Evolutionary conservation across 345 rosid genomes (phyloP).

Genomic region (Pistacia integerrima): DNA sequence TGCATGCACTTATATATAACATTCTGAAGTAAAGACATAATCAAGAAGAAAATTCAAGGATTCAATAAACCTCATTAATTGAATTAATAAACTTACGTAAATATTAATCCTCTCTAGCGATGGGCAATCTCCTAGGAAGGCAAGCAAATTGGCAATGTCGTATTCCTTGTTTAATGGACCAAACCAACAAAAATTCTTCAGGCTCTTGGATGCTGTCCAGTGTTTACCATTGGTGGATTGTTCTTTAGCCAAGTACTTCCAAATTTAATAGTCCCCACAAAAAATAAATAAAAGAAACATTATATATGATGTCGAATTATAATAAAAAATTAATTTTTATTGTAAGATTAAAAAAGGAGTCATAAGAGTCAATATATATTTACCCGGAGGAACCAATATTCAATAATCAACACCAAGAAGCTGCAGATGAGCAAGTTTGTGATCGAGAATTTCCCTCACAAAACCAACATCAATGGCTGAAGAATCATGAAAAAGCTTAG

Average conservation of each 20-base stretch:
- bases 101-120: not conserved
- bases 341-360: not conserved
- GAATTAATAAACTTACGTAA: constrained; percentile 1
- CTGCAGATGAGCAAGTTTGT: not conserved
- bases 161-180: constrained; percentile 6
- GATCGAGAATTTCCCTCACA: not conserved
- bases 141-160: not conserved
- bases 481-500: not conserved
- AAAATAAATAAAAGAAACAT: no score
- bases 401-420: not conserved
- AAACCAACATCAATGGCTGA: not conserved
- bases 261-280: not conserved
- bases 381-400: constrained; percentile 8
- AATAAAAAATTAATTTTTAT: no score
- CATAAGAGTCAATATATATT: no score
- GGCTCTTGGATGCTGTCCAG: not conserved
- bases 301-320: no score
- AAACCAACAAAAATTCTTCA: constrained; percentile 1
- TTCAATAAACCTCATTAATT: not conserved
- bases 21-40: not conserved
- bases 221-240: not conserved
- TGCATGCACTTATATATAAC: not conserved
- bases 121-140: constrained; percentile 4
- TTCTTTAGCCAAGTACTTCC: not conserved
- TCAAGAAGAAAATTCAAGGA: not conserved